Conservation (phyloP, 2,329 filamentous ascomycete genomes). For the Celoporthe dispersa region DNA sequence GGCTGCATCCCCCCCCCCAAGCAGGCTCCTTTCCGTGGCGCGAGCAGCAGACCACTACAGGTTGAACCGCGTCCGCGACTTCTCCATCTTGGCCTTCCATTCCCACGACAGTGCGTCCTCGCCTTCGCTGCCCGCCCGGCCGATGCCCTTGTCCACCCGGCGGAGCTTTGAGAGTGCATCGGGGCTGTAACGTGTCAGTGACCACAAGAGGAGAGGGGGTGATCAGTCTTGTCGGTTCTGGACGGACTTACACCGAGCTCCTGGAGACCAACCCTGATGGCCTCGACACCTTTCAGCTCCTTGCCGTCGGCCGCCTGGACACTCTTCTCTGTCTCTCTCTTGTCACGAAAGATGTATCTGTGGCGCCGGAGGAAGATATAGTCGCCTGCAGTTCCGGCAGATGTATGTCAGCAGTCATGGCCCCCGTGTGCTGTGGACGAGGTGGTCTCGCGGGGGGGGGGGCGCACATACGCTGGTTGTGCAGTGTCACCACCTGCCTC, state of each 20-base stretch:
- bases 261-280: slow-evolving; percentile 84
- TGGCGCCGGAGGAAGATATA: slow-evolving; percentile 78
- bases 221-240: too few relatives aligned
- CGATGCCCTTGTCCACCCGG: slow-evolving; percentile 88
- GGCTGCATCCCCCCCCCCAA: too few relatives aligned
- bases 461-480: slow-evolving; percentile 88
- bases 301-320: slow-evolving; percentile 82
- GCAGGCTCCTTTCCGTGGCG: neutral
- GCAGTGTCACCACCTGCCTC: slow-evolving; percentile 86
- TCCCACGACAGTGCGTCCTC: slow-evolving; percentile 86
- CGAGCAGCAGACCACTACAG: slow-evolving; percentile 57
- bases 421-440: neutral
- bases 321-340: slow-evolving; percentile 82
- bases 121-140: slow-evolving; percentile 68
- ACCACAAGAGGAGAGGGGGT: neutral
- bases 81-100: slow-evolving; percentile 96
- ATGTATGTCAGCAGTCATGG: neutral
- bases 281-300: slow-evolving; percentile 82
- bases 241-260: slow-evolving; percentile 66
- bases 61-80: slow-evolving; percentile 90
- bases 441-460: neutral
- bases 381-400: neutral
- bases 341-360: slow-evolving; percentile 71
- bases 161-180: slow-evolving; percentile 79
- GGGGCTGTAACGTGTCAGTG: slow-evolving; percentile 3